Evolutionary conservation across 805 yeast species (phyloP), one percentile per base, ranked within the genome.

Genomic region (Teunomyces atbi): DNA sequence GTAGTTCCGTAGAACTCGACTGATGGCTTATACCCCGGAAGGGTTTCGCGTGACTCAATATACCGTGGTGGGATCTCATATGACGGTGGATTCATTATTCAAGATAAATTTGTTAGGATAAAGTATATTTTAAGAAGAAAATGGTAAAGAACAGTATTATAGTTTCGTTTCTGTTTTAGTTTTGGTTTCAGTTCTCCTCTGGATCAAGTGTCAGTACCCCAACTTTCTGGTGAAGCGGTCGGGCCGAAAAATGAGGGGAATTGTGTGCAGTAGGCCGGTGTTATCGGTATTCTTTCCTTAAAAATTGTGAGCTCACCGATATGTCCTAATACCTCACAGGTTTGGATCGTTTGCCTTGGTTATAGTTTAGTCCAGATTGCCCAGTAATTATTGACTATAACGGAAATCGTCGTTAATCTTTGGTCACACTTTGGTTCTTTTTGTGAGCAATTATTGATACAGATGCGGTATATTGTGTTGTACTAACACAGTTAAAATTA

Each of bases 11-110:
- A 66, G 40, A 50, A 60, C 38, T 62, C 61, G 7, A 68, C 49
- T 6, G 73, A 56, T 7, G 74, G 64, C 8, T 54, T 40, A 47
- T 72, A 72, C 0, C 21, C 32, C 0, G 76, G 76, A 7, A 61
- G 49, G 6, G 41, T 41, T 19, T 68, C 74, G 2, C 15, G 42
- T 2, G 63, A 56, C 4, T 19, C 40, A 1, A 57, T 19, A 47
- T 67, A 68, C 6, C 38, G 42, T 5, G 71, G 71, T 11, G 48
- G 46, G 13, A 19, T 38, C 11, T 49, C 42, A 26, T 21, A 18
- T 18, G 43, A 23, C 23, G 45, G 40, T 10, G 37, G 28, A 32
- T 20, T 15, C 19, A 23, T 20, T 23, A 5, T 33, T 33, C 20
- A 18, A 13, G 37, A 2, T 16, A 33, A 30, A 13, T 23, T 2